These are phyloP conservation scores for Thraustochytrium striatum DNA, from an alignment of 352 stramenopile species.

Conservation along the genomic window DNA sequence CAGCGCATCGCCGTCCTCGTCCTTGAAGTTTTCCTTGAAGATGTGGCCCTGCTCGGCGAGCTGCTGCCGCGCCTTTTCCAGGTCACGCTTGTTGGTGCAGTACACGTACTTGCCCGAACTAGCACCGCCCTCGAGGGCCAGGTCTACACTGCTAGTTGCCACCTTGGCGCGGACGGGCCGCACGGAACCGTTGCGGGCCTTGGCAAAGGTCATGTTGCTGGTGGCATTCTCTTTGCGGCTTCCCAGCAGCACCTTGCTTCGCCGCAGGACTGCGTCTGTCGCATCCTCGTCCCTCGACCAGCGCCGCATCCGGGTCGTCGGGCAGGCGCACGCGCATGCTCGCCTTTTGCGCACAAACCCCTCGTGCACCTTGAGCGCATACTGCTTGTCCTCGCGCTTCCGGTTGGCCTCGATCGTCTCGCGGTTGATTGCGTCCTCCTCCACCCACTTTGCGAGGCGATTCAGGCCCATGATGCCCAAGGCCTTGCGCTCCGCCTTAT, in stretches of 20 bases:
- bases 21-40: conserved; percentile 67
- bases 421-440: conserved; percentile 3
- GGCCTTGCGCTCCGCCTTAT: not conserved
- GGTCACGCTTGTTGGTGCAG: conserved; percentile 53
- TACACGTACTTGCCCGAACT: conserved; percentile 13
- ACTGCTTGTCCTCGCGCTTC: not conserved
- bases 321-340: no score
- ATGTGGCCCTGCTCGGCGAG: conserved; percentile 71
- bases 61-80: conserved; percentile 70
- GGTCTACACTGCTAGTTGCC: conserved; percentile 3
- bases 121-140: no score
- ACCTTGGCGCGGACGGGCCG: not conserved
- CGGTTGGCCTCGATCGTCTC: not conserved
- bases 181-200: not conserved
- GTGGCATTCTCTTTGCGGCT: conserved; percentile 21
- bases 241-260: not conserved
- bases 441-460: conserved; percentile 43
- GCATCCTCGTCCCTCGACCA: no score
- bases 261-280: not conserved
- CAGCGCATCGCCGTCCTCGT: conserved; percentile 31
- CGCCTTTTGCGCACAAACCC: conserved; percentile 37
- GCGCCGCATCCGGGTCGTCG: not conserved
- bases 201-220: conserved; percentile 19
- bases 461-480: not conserved
- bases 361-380: conserved; percentile 5